Base-by-base conservation (phyloP, 495 filamentous ascomycete species). In the Neurospora hispaniola region DNA sequence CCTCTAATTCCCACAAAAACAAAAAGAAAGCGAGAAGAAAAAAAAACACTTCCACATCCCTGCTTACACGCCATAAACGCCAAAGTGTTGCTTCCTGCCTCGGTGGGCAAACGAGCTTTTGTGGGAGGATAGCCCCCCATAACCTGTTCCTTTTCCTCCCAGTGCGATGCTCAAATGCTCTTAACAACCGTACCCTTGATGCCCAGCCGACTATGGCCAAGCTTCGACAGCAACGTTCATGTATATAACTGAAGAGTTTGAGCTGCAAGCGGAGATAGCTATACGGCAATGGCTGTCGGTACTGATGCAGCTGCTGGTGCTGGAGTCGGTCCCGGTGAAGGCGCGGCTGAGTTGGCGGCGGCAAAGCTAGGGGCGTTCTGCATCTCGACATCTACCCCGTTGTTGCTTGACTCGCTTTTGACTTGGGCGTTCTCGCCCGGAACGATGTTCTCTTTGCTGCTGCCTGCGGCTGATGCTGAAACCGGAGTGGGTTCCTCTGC, bases 371-470 rank as follows among this genome's bases (percentile, higher is more conserved):
- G 79, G 66, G 81, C 73, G 78, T 83, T 80, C 76, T 73, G 79
- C 77, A 81, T 84, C 74, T 87, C 85, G 31, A 80, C 81, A 42
- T 83, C 88, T 27, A 83, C 85, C 66, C 87, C 88, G 40, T 86
- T 89, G 72, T 85, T 85, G 77, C 88, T 90, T 75, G 92, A 92
- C 74, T 94, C 93, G 80, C 91, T 94, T 69, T 88, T 89, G 70
- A 89, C 77, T 73, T 89, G 89, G 74, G 88, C 90, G 78, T 86
- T 90, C 59, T 43, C 41, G 16, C 8, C 54, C 4, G 16, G 11
- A 72, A 89, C 89, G 72, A 90, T 88, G 76, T 91, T 91, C 80
- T 91, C 87, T 80, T 96, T 96, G 81, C 86, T 89, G 78, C 93
- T 93, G 73, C 89, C 91, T 42, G 92, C 90, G 35, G 85, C 89